Base-by-base conservation (phyloP, 805 yeast genomes). In the Candida vaughaniae region DNA sequence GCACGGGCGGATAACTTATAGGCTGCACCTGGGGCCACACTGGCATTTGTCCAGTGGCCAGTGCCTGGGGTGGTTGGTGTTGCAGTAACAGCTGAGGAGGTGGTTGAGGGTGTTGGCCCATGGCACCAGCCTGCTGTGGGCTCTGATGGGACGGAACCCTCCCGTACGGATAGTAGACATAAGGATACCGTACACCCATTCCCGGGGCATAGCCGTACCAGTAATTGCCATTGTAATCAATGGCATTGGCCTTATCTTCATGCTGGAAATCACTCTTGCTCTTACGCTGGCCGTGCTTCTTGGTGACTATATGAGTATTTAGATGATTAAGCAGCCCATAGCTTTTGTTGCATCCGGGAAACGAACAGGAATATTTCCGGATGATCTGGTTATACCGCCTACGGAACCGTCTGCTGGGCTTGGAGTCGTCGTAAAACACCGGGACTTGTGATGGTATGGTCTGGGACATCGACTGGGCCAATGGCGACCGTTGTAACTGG, bases 291-390 rank as follows among this genome's bases (percentile, higher is more conserved):
- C 73, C 73, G 42, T 67, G 73, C 31, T 64, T 67, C 41, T 67
- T 66, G 42, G 71, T 65, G 19, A 67, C 71, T 4, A 67, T 66
- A 46, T 67, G 73, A 9, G 73, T 67, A 47, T 67, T 67, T 34
- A 67, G 47, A 47, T 67, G 73, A 48, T 67, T 67, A 34, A 67
- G 52, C 31, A 65, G 58, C 0, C 73, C 73, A 45, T 67, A 67
- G 42, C 69, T 61, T 45, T 67, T 67, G 35, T 58, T 48, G 45
- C 73, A 67, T 1, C 69, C 71, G 8, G 66, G 62, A 35, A 36
- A 60, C 22, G 60, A 46, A 40, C 73, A 67, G 33, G 42, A 52
- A 46, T 60, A 64, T 37, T 60, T 58, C 15, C 68, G 43, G 7
- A 59, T 51, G 29, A 63, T 64, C 39, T 63, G 69, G 45, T 62